phyloP scores from a whole-genome alignment of 2,329 filamentous ascomycete species.

The Rhynchosporium agropyri region DNA sequence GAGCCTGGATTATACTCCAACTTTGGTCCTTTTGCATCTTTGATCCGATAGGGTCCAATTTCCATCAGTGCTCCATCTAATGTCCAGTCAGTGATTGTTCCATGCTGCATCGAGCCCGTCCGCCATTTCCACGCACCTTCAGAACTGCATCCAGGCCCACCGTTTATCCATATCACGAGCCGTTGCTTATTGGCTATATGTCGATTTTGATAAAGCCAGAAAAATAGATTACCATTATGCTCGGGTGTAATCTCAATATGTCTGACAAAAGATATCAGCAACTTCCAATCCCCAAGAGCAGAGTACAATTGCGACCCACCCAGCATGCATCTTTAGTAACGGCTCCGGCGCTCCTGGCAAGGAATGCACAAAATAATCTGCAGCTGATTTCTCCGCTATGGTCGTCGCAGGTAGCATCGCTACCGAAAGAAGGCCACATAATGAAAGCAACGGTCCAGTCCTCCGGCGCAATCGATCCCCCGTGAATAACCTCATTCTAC shows the following conservation, averaged over 20 bases:
- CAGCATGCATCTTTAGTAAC: conserved; percentile 94
- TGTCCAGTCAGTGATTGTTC: conserved; percentile 3
- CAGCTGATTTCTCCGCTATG: conserved; percentile 61
- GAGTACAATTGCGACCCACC: conserved; percentile 58
- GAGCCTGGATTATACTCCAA: conserved; percentile 87
- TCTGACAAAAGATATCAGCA: conserved; percentile 49
- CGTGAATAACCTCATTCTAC: conserved; percentile 39
- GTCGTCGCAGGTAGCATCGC: conserved; percentile 47
- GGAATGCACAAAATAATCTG: conserved; percentile 86
- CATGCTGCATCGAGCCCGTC: not conserved
- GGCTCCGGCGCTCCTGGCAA: conserved; percentile 83
- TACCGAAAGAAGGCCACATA: conserved; percentile 47
- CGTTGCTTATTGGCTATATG: conserved; percentile 91
- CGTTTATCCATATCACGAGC: conserved; percentile 74
- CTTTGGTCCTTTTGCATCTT: conserved; percentile 58
- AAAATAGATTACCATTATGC: conserved; percentile 92
- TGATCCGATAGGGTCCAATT: conserved; percentile 87
- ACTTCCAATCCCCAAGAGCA: too few relatives aligned
- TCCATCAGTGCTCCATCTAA: conserved; percentile 64
- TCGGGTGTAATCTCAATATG: conserved; percentile 88
- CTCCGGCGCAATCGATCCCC: conserved; percentile 22
- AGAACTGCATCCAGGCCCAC: conserved; percentile 94
- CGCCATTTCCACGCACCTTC: conserved; percentile 68
- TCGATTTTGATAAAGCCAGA: conserved; percentile 96
- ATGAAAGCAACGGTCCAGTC: conserved; percentile 27